phyloP scores from a whole-genome alignment of 441 rosid genomes.

The Erodium texanum region DNA sequence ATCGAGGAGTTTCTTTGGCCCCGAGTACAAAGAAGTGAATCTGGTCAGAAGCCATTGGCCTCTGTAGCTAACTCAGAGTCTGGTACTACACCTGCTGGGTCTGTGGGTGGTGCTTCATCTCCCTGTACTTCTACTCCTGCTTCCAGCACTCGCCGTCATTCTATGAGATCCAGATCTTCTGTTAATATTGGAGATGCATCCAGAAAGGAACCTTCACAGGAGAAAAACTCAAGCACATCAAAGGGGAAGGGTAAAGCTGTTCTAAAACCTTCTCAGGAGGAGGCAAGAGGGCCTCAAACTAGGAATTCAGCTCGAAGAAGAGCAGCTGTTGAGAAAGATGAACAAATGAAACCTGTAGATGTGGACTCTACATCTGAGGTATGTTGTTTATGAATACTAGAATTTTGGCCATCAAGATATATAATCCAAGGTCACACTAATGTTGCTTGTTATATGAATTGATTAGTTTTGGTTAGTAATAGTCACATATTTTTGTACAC shows the following conservation, averaged over 20 bases:
- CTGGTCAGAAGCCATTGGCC: slow-evolving; percentile 61
- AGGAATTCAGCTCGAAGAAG: slow-evolving; percentile 86
- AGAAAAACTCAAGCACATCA: slow-evolving; percentile 69
- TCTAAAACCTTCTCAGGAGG: slow-evolving; percentile 70
- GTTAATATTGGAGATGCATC: slow-evolving; percentile 65
- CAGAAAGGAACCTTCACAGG: slow-evolving; percentile 58
- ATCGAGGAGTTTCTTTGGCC: slow-evolving; percentile 99
- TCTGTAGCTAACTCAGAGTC: slow-evolving; percentile 66
- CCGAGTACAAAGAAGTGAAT: slow-evolving; percentile 82
- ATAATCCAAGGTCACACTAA: neutral
- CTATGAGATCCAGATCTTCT: slow-evolving; percentile 82
- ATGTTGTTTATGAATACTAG: slow-evolving; percentile 16
- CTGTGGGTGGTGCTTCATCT: slow-evolving; percentile 52
- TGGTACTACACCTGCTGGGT: slow-evolving; percentile 50
- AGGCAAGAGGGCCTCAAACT: slow-evolving; percentile 85
- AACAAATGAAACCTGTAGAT: slow-evolving; percentile 52
- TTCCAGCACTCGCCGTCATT: slow-evolving; percentile 52
- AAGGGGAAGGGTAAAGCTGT: slow-evolving; percentile 99
- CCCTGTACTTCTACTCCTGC: slow-evolving; percentile 75
- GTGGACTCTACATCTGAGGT: slow-evolving; percentile 97
- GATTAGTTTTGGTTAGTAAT: neutral
- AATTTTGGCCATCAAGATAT: neutral
- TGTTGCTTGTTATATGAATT: neutral
- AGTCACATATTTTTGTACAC: neutral
- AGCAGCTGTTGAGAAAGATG: slow-evolving; percentile 71